Evolutionary conservation across 441 rosid genomes (phyloP).

Genomic region (Erodium chrysanthum): DNA sequence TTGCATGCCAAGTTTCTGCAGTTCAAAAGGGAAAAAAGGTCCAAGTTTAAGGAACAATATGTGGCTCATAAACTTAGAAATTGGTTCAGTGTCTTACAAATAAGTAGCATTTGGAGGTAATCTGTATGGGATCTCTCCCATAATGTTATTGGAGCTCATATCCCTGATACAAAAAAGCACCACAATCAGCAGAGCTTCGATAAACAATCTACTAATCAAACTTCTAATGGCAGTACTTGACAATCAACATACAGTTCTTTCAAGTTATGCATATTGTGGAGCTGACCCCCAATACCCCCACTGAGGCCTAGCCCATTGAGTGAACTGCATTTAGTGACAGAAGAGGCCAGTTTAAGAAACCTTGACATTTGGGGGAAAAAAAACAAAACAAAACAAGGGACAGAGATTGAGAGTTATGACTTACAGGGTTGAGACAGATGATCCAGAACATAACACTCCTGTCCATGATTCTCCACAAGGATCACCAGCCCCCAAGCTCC

Average conservation of each 20-base stretch:
- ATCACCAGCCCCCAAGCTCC: conserved; percentile 68
- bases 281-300: conserved; percentile 63
- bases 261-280: conserved; percentile 53
- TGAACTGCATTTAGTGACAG: conserved; percentile 33
- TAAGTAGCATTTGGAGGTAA: conserved; percentile 76
- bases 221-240: conserved; percentile 15
- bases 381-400: neutral
- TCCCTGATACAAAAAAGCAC: conserved; percentile 39
- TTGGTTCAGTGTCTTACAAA: conserved; percentile 37
- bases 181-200: conserved; percentile 11
- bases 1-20: conserved; percentile 74
- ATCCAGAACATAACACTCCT: conserved; percentile 67
- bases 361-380: neutral
- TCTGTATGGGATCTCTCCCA: conserved; percentile 62
- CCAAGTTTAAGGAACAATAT: neutral
- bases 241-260: conserved; percentile 51
- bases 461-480: conserved; percentile 82
- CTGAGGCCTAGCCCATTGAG: conserved; percentile 51
- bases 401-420: neutral
- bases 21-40: conserved; percentile 4
- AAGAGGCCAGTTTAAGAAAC: neutral
- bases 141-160: conserved; percentile 57
- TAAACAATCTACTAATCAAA: neutral
- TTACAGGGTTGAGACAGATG: conserved; percentile 64
- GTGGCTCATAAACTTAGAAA: neutral